Base-by-base conservation (phyloP, 202 grass and related monocot species). In the Setaria italica region DNA sequence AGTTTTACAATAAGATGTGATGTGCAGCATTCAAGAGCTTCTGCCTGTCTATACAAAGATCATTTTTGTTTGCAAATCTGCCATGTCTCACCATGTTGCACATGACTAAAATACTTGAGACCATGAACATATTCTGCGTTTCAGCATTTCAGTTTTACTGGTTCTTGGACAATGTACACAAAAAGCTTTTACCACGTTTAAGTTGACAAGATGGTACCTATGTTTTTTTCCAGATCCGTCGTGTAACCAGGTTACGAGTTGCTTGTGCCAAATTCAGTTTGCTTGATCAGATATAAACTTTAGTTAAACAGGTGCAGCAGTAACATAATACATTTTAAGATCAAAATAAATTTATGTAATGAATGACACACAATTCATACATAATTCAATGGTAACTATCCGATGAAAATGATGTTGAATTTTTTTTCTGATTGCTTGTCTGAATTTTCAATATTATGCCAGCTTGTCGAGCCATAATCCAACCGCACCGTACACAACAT, bases 1-100 rank as follows among this genome's bases (percentile, higher is more conserved):
- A 59, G 48, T 82, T 16, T 59, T 71, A 37, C 47, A 85, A 66
- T 91, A 85, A 91, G 85, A 78, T 66, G 71, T 50, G 25, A 63
- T 19, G 81, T 42, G 55, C 50, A 80, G 62, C 51, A 79, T 48
- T 50, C 32, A 46, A 29, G 70, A 80, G 54, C 37, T 87, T 59
- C 51, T 80, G 59, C 70, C 48, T 84, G 54, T 70, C 37, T 33
- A 32, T 80, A 33, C 76, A 70, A 70, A 64, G 45, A 70, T 70
- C 21, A 30, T 75, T 53, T 67, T 79, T 76, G 45, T 51, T 62
- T 55, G 19, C 66, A 57, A 57, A 78, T 47, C 15, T 77, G 1
- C 21, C 20, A 37, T 30, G 65, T 11, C 6, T 79, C 37, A 41
- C 67, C 21, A 10, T 47, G 53, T 29, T 83, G 78, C 17, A 12